Conservation (phyloP, 2,329 filamentous ascomycete species). For the Paecilomyces niveus region DNA sequence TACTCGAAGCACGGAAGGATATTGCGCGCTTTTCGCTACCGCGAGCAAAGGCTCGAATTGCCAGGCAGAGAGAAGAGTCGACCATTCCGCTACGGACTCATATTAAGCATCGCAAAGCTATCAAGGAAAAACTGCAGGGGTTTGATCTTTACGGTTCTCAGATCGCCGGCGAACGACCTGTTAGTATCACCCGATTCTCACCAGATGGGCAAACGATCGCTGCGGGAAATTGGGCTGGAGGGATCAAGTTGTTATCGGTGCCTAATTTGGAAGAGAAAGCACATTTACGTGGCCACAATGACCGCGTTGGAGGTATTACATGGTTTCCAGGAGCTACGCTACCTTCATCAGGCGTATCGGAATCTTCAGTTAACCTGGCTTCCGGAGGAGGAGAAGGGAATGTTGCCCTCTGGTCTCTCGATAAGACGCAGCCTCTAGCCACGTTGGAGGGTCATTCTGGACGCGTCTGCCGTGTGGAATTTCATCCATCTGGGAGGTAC, state of each 20-base stretch:
- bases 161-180: conserved; percentile 80
- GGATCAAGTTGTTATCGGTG: conserved; percentile 77
- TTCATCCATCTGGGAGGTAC: conserved; percentile 85
- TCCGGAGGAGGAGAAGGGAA: conserved; percentile 84
- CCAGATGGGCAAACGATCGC: conserved; percentile 78
- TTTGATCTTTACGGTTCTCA: conserved; percentile 94
- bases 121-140: conserved; percentile 73
- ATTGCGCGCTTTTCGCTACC: conserved; percentile 82
- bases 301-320: conserved; percentile 80
- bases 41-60: conserved; percentile 67
- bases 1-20: conserved; percentile 68
- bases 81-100: conserved; percentile 81
- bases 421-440: conserved; percentile 74
- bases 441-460: conserved; percentile 78
- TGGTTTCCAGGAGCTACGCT: conserved; percentile 84
- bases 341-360: conserved; percentile 61
- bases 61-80: conserved; percentile 71
- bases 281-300: conserved; percentile 74
- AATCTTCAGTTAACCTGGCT: conserved; percentile 72
- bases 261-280: conserved; percentile 72
- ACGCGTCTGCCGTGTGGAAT: conserved; percentile 85
- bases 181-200: conserved; percentile 87
- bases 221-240: conserved; percentile 87
- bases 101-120: conserved; percentile 80
- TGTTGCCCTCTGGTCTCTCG: conserved; percentile 84